Conservation (phyloP, 192 early-diverging fungal species). For the Podila epigama region DNA sequence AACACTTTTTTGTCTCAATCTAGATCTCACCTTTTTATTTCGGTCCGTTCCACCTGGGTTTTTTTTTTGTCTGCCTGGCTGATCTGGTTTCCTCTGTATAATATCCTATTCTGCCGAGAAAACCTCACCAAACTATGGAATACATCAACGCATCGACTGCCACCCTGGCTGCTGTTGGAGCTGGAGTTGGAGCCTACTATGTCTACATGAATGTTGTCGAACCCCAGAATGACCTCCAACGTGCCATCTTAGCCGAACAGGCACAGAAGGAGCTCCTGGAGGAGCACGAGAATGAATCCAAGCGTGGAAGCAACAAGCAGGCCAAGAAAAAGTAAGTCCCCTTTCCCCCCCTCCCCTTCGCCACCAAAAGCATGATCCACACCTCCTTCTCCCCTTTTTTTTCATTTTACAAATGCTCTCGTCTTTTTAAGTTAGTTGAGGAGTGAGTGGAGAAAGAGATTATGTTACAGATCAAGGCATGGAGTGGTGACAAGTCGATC, state of each 20-base stretch:
- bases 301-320: constrained; percentile 35
- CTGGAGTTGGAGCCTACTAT: constrained; percentile 11
- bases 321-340: constrained; percentile 46
- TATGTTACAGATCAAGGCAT: no score
- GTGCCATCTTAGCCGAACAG: constrained; percentile 36
- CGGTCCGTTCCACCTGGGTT: not conserved
- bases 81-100: no score
- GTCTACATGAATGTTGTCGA: constrained; percentile 38
- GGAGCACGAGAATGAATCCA: constrained; percentile 32
- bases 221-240: constrained; percentile 22
- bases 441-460: no score
- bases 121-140: constrained; percentile 15
- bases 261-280: constrained; percentile 45
- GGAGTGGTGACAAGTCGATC: no score
- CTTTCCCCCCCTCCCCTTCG: no score
- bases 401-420: no score
- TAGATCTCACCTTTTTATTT: not conserved
- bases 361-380: no score
- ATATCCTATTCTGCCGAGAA: not conserved
- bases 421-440: no score
- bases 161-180: not conserved
- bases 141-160: constrained; percentile 22
- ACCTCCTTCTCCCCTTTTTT: no score
- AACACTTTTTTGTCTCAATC: not conserved
- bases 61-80: constrained; percentile 6